These are phyloP conservation scores for Rubroboletus pulcherrimus DNA, from an alignment of 768 basidiomycete species.

Conservation along the genomic window DNA sequence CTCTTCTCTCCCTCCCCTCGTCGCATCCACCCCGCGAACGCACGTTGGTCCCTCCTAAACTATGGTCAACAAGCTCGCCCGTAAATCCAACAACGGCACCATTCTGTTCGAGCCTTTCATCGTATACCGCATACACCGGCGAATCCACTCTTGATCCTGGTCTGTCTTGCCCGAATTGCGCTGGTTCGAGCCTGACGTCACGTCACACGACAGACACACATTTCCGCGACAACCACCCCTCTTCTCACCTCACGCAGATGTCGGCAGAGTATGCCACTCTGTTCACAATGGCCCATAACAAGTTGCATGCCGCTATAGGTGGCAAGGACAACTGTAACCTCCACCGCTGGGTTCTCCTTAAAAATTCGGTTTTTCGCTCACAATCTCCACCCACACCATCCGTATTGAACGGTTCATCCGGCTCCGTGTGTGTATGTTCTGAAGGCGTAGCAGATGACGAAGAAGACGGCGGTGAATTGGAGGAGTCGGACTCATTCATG, in stretches of 20 bases:
- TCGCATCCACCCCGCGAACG: slow-evolving; percentile 25
- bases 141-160: slow-evolving; percentile 24
- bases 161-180: slow-evolving; percentile 9
- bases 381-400: slow-evolving; percentile 39
- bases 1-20: slow-evolving; percentile 5
- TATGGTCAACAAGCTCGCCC: slow-evolving; percentile 85
- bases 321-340: slow-evolving; percentile 68
- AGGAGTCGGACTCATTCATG: slow-evolving; percentile 67
- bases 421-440: slow-evolving; percentile 29
- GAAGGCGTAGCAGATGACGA: slow-evolving; percentile 45
- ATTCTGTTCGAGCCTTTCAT: slow-evolving; percentile 84
- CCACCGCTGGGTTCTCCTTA: slow-evolving; percentile 84
- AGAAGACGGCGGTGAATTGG: slow-evolving; percentile 41
- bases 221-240: slow-evolving; percentile 4
- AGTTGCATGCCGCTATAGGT: slow-evolving; percentile 63
- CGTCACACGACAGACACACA: slow-evolving; percentile 19
- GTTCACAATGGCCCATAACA: slow-evolving; percentile 64
- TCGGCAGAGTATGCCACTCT: slow-evolving; percentile 48
- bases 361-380: slow-evolving; percentile 72
- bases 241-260: slow-evolving; percentile 35
- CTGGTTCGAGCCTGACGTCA: slow-evolving; percentile 1
- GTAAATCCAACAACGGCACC: slow-evolving; percentile 81
- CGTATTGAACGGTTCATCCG: slow-evolving; percentile 17
- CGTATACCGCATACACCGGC: slow-evolving; percentile 80
- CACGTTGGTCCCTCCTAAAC: slow-evolving; percentile 34